Base-by-base conservation (phyloP, 2,329 filamentous ascomycete species). In the Diaporthe longicolla region DNA sequence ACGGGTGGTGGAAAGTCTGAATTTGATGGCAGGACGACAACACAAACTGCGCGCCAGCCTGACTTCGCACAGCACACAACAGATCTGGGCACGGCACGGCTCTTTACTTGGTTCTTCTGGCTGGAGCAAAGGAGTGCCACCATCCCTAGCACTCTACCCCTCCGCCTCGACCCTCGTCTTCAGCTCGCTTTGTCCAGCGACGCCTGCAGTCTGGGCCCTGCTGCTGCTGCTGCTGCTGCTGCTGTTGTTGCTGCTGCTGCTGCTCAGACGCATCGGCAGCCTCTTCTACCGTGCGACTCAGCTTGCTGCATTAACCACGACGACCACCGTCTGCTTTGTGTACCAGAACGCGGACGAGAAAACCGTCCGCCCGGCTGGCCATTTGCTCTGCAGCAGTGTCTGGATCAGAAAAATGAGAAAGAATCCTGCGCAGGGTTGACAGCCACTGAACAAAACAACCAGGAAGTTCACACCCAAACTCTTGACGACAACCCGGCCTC, bases 21-120 rank as follows among this genome's bases (percentile, higher is more conserved):
- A 54, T 55, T 26, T 63, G 57, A 63, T 48, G 24, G 4, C 70
- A 55, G 48, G 43, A 55, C 57, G 21, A 52, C 13, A 48, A 24
- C 21, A 50, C 29, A n/a, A n/a, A 50, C 29, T 55, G 70, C 57
- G 37, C 48, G 35, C 70, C 45, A 43, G 24, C n/a, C 9, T 45
- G 70, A 35, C 17, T 54, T 24, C 45, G 26, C 59, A 35, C 40
- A 43, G 15, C 40, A 43, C 40, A 43, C 40, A 15, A 32, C 43
- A 43, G 35, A 43, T 54, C 50, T 52, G 57, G 57, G 48, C 63
- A 68, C 63, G 63, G 63, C 63, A 54, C 63, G 63, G 45, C 63
- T 21, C n/a, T 40, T 48, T 15, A 54, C 45, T 19, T 45, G 29
- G 45, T 9, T 32, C 45, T 9, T 43, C 45, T 71, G 69, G 40